Percentiles rank a stretch among this genome's conserved stretches.
Conservation (phyloP, 257 asterid genomes). For the Eucommia ulmoides region DNA sequence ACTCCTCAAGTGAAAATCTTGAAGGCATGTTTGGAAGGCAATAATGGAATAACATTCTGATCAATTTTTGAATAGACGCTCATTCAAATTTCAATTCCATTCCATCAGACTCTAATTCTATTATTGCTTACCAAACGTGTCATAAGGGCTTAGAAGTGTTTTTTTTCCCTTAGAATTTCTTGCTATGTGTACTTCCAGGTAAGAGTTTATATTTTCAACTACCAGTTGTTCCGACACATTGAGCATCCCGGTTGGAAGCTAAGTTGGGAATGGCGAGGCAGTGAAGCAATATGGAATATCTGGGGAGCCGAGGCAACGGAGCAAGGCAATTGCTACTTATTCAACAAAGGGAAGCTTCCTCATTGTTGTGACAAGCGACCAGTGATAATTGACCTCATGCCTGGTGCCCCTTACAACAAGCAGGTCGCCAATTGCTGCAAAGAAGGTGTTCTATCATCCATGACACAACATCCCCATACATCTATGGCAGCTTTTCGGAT, state of each 20-base stretch:
- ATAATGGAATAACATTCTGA: too few relatives aligned
- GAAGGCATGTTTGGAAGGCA: too few relatives aligned
- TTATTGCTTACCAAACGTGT: too few relatives aligned
- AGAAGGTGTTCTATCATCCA: conserved; percentile 64
- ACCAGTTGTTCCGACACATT: conserved; percentile 63
- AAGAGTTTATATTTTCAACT: conserved; percentile 37
- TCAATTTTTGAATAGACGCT: too few relatives aligned
- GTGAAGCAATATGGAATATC: conserved; percentile 57
- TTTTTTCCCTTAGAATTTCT: too few relatives aligned
- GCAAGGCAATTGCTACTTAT: conserved; percentile 66
- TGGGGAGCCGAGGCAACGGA: conserved; percentile 61
- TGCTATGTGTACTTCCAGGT: conserved; percentile 21
- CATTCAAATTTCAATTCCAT: too few relatives aligned
- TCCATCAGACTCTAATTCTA: too few relatives aligned
- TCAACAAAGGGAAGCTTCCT: conserved; percentile 29
- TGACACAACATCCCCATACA: conserved; percentile 34
- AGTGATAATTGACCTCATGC: conserved; percentile 53
- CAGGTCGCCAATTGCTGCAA: conserved; percentile 57
- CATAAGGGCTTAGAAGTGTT: too few relatives aligned
- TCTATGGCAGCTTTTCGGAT: conserved; percentile 33
- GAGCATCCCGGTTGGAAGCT: conserved; percentile 71
- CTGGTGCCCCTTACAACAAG: conserved; percentile 41
- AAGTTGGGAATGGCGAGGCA: conserved; percentile 51
- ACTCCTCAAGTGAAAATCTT: too few relatives aligned
- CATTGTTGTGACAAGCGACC: conserved; percentile 68